Evolutionary conservation across 2,329 filamentous ascomycete species (phyloP), one percentile per base, ranked within the genome.

Genomic region (Phyllosticta capitalensis): DNA sequence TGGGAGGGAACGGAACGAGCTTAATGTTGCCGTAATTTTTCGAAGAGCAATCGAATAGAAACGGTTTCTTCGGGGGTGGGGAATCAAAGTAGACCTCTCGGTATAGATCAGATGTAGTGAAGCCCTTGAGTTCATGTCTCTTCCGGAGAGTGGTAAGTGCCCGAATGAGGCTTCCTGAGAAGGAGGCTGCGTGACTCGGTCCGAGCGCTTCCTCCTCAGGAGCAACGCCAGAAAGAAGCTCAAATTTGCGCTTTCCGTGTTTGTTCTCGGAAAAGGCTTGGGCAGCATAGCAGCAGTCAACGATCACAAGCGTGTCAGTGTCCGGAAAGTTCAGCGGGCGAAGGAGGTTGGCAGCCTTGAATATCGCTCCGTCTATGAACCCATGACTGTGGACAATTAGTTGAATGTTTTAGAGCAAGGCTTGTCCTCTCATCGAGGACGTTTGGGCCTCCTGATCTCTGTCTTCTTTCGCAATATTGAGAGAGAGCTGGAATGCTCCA

Each of bases 51-150:
- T 59, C 58, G 53, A 65, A 65, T 5, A 60, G 52, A 21, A 61
- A 60, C 2, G 63, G 62, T 57, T 64, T 65, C 20, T 70, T 0
- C 74, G 75, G 51, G 75, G 74, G 19, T 76, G 74, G 22, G 76
- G 72, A 55, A 77, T 72, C 1, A 74, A 66, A n/a, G 81, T 74
- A 0, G 75, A 78, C 56, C 81, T 82, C 57, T 81, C 61, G 52
- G 49, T 64, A 64, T 4, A 65, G 59, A 2, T 61, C 52, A 1
- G 61, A 60, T 3, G 63, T 65, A 3, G 62, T 59, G 45, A 65
- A 63, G 1, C 63, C 63, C 5, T 53, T 20, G 17, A n/a, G 7
- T 4, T 61, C 24, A n/a, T 58, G 17, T 14, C 17, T 12, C 30
- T 38, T 38, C 17, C 30, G 30, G 17, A 64, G 58, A 52, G 59